Evolutionary conservation across 2,329 filamentous ascomycete species (phyloP).

Genomic region (Phialophora expanda): DNA sequence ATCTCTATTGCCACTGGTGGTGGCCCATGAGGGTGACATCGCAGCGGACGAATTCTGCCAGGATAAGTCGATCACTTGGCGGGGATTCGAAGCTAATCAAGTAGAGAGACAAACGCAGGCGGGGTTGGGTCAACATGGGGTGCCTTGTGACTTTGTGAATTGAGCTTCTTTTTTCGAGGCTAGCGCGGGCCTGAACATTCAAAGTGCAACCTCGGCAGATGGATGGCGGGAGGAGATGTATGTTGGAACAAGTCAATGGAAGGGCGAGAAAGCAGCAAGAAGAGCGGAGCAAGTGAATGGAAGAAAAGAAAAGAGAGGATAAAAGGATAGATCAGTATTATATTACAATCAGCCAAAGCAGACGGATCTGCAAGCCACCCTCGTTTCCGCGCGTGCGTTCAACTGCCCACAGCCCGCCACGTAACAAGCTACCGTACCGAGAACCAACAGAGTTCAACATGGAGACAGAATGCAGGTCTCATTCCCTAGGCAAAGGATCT

Average conservation of each 20-base stretch:
- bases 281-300: background rate
- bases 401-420: background rate
- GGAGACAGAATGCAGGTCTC: background rate
- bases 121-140: background rate
- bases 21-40: slow-evolving; percentile 12
- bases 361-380: slow-evolving; percentile 8
- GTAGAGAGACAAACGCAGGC: background rate
- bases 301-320: background rate
- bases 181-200: background rate
- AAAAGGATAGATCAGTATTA: background rate
- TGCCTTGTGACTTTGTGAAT: background rate
- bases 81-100: background rate
- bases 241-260: background rate
- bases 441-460: background rate
- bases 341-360: slow-evolving; percentile 2
- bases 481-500: background rate
- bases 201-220: background rate
- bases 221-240: background rate
- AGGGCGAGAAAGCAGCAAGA: background rate
- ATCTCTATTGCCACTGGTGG: slow-evolving; percentile 13
- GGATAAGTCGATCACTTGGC: slow-evolving; percentile 11
- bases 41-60: slow-evolving; percentile 1
- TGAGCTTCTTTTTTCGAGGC: slow-evolving; percentile 2
- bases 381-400: background rate
- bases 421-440: background rate